Evolutionary conservation across 1,284 basidiomycete genomes (phyloP), one percentile per base, ranked within the genome.

Genomic region (Cryptococcus wingfieldii): DNA sequence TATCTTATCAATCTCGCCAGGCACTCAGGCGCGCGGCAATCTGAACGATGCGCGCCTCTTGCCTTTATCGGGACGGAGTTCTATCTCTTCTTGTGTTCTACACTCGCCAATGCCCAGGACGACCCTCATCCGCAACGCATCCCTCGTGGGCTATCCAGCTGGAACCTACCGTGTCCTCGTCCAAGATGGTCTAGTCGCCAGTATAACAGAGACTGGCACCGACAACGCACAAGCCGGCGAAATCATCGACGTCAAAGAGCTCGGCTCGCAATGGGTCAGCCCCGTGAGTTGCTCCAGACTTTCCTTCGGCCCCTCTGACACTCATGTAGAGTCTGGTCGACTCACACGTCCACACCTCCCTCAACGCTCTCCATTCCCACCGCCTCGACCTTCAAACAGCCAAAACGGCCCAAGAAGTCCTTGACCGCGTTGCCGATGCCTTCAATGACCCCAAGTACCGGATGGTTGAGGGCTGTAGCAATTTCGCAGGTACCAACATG

Each of bases 321-420:
- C 34, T 38, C 4, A 49, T 16, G 16, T 14, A 68, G 46, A 61
- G 63, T 10, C 53, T 72, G 38, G 57, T 69, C 18, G 70, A 72
- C 53, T 58, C 58, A 50, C 70, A 72, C 56, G 65, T 63, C 9
- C 70, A 72, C 55, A 68, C 66, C 38, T 60, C 61, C 18, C 56
- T 66, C 34, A 67, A 64, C 59, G 59, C 67, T 25, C 51, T 68
- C 19, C 60, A 59, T 16, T 25, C 52, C 3, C 59, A 58, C 37
- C 61, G 69, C 10, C 55, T 69, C 12, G 57, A 70, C 60, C 56
- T 69, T 1, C 44, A 60, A 48, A 31, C 28, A 9, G 57, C 56
- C 8, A 56, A 34, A n/a, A 63, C 64, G 2, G 67, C 63, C 10
- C 45, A 51, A 12, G 58, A 63, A 16, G 64, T 64, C 13, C 56